A percentile compares a stretch with the other conserved stretches of the same genome.
These are phyloP conservation scores for Starmera pachycereana DNA, from an alignment of 805 yeast species.

Conservation along the genomic window DNA sequence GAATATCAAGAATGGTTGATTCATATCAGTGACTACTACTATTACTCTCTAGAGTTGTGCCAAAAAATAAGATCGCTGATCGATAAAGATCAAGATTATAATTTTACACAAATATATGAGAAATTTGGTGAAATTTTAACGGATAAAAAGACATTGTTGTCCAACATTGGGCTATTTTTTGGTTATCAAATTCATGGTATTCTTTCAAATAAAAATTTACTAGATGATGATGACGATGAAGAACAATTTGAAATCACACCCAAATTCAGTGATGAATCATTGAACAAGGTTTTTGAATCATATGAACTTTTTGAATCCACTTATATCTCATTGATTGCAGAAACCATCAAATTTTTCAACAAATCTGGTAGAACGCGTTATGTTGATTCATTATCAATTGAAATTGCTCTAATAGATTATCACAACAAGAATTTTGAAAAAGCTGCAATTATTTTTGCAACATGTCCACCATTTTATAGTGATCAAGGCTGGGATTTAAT, in stretches of 20 bases:
- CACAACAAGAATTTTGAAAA: constrained; percentile 44
- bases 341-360: constrained; percentile 42
- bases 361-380: constrained; percentile 48
- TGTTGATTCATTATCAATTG: constrained; percentile 66
- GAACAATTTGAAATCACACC: constrained; percentile 3
- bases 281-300: constrained; percentile 18
- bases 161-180: constrained; percentile 21
- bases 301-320: constrained; percentile 26
- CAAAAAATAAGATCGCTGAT: constrained; percentile 3
- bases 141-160: constrained; percentile 34
- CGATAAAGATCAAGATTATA: constrained; percentile 16
- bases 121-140: constrained; percentile 39
- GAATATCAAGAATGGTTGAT: constrained; percentile 31
- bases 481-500: constrained; percentile 67
- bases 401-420: constrained; percentile 63
- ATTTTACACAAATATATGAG: constrained; percentile 21
- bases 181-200: constrained; percentile 24
- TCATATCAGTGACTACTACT: constrained; percentile 29
- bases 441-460: constrained; percentile 53
- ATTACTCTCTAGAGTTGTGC: constrained; percentile 18
- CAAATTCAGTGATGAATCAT: constrained; percentile 6
- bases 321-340: constrained; percentile 45
- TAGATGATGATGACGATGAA: background rate
- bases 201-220: constrained; percentile 9
- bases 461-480: constrained; percentile 59